These are phyloP conservation scores for Rhizopogon roseolus DNA, from an alignment of 768 basidiomycete genomes.

Conservation along the genomic window DNA sequence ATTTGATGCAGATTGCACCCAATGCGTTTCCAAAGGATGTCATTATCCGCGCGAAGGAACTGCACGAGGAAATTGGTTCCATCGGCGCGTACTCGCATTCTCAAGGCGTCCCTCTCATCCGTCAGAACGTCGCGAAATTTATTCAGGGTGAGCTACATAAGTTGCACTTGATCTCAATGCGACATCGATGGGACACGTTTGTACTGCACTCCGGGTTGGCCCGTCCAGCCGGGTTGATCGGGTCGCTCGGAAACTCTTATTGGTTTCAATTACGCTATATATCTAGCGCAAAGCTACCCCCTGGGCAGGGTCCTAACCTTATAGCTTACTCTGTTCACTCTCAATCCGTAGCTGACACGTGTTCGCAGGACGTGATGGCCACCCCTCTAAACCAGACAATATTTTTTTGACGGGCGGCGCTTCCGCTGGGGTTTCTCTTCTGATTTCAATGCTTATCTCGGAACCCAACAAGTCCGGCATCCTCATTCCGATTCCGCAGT, in stretches of 20 bases:
- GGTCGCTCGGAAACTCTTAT: neutral
- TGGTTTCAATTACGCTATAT: neutral
- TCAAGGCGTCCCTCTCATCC: conserved; percentile 87
- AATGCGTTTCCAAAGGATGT: conserved; percentile 83
- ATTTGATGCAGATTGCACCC: conserved; percentile 70
- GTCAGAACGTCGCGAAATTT: conserved; percentile 84
- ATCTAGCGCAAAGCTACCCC: neutral
- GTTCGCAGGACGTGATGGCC: conserved; percentile 79
- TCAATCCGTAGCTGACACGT: neutral
- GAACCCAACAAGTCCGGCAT: conserved; percentile 60
- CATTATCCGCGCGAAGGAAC: conserved; percentile 72
- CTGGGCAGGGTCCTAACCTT: neutral
- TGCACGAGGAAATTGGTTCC: conserved; percentile 84
- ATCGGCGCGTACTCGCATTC: conserved; percentile 95
- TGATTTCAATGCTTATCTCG: conserved; percentile 76
- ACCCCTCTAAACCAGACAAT: conserved; percentile 71
- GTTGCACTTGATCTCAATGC: neutral
- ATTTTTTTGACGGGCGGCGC: conserved; percentile 97
- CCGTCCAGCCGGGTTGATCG: neutral
- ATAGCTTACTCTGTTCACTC: neutral
- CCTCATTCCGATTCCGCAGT: conserved; percentile 96
- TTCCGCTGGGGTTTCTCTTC: conserved; percentile 86
- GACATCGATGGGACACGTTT: neutral
- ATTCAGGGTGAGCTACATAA: conserved; percentile 55
- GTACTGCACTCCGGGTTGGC: neutral